Base-by-base conservation (phyloP, 2,329 filamentous ascomycete genomes). In the Microsporum audouinii region DNA sequence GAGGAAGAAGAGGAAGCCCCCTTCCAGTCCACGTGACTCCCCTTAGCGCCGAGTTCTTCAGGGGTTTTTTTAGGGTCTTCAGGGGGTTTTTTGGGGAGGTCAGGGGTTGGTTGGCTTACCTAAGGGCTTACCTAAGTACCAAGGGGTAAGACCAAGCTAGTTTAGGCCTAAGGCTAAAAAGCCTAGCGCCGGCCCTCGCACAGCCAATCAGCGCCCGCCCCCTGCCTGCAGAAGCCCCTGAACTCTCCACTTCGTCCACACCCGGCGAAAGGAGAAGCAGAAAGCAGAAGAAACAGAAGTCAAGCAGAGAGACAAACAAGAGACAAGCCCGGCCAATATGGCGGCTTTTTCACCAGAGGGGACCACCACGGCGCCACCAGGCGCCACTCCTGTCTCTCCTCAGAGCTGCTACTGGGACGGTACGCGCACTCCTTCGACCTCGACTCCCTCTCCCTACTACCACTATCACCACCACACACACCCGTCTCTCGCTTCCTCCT, bases 401-500 rank as follows among this genome's bases (percentile, higher is more conserved):
- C 45, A 51, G 45, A 51, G 45, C 23, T 51, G 23, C 45, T 31
- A 29, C 27, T 31, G n/a, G 23, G 39, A 43, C 12, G 27, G 43
- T 23, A 47, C 23, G 45, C 45, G 23, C 27, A 51, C 45, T 29
- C 31, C 45, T 12, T 51, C 45, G 45, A 51, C 10, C 27, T 51
- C 45, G 27, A 36, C 31, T 27, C 17, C 33, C 53, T 56, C 36
- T 31, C 17, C 49, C 27, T 23, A 10, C 23, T 29, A 29, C 47
- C 7, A 29, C 47, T 53, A 27, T 17, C 27, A 53, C 49, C 12
- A 53, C 3, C 6, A 34, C 36, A 31, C 53, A 23, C 31, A 36
- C 27, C 45, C 27, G 27, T 29, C 45, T 12, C 45, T 51, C 45
- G 23, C 27, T n/a, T 14, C 53, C 14, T 34, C 53, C 27, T 72